Base-by-base conservation (phyloP, 768 basidiomycete genomes). In the Boletellus emodensis region DNA sequence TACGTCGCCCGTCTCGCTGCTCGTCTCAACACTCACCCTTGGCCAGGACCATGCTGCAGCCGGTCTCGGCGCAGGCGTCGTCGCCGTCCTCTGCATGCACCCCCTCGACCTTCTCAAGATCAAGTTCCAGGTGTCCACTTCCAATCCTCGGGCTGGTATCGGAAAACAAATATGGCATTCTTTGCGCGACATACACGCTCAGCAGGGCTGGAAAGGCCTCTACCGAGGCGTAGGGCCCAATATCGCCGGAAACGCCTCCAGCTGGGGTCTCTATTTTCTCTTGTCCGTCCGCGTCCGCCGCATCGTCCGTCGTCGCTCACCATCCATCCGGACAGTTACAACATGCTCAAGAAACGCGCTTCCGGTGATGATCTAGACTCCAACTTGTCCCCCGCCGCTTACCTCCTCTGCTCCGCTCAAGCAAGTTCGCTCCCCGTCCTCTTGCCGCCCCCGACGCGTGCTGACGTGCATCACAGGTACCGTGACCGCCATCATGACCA, bases 191-290 rank as follows among this genome's bases (percentile, higher is more conserved):
- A 93, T 97, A 35, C 80, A 88, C 20, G 76, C 72, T 40, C 72
- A 76, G 34, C 81, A 89, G 50, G 95, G 96, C 6, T 87, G 83
- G 81, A 77, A 70, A 53, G 95, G 94, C 0, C 72, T 98, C 43
- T 98, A 98, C 67, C 79, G 95, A 47, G 96, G 96, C 14, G 74
- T 98, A 30, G 79, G 82, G 1, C 83, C 94, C 2, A 99, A 98
- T 68, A 79, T 97, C 52, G 90, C 90, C 0, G 96, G 95, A 12
- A 97, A 97, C 57, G 93, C 94, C 17, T 84, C 87, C 8, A 94
- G 92, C 60, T 99, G 96, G 96, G 96, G 96, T 0, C 71, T 97
- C 22, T 99, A 99, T 70, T 99, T 99, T 71, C 80, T 95, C 55
- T 95, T 96, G 96, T 97, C 65, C 70, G 61, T 57, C 34, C 12